These are phyloP conservation scores for Chlorencoelia australis DNA, from an alignment of 2,329 filamentous ascomycete species.

Conservation along the genomic window DNA sequence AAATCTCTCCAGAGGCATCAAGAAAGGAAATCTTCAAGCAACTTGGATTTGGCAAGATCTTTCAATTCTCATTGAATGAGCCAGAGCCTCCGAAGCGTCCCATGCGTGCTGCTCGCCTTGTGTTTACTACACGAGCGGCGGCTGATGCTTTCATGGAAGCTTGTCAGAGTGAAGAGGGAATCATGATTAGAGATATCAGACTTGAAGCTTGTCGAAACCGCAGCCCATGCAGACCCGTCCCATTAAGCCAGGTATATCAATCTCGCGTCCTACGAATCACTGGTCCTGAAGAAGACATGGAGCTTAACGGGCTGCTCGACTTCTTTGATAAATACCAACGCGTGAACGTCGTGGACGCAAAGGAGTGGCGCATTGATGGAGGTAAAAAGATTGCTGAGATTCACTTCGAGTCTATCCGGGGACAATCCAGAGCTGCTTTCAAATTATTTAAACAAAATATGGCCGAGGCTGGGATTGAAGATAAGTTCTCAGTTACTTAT, in stretches of 20 bases:
- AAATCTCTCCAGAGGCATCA: constrained; percentile 1
- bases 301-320: too few relatives aligned
- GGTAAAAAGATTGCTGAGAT: too few relatives aligned
- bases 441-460: background rate
- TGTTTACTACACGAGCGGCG: constrained; percentile 4
- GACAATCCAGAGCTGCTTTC: constrained; percentile 1
- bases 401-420: constrained; percentile 3
- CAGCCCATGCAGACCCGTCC: background rate
- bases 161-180: background rate
- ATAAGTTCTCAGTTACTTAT: constrained; percentile 7
- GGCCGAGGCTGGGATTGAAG: background rate
- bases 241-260: background rate
- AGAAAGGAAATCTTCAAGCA: constrained; percentile 7
- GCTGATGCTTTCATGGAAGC: constrained; percentile 1
- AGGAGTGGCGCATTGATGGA: too few relatives aligned
- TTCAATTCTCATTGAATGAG: constrained; percentile 3
- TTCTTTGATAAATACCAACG: too few relatives aligned
- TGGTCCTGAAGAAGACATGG: background rate
- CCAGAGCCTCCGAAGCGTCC: background rate
- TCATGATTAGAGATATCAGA: background rate
- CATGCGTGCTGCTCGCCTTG: background rate
- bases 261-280: background rate
- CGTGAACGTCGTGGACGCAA: too few relatives aligned
- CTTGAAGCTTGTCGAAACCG: background rate
- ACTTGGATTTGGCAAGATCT: constrained; percentile 11